Conservation (phyloP, 2,329 filamentous ascomycete genomes). For the Penicillium sp. region DNA sequence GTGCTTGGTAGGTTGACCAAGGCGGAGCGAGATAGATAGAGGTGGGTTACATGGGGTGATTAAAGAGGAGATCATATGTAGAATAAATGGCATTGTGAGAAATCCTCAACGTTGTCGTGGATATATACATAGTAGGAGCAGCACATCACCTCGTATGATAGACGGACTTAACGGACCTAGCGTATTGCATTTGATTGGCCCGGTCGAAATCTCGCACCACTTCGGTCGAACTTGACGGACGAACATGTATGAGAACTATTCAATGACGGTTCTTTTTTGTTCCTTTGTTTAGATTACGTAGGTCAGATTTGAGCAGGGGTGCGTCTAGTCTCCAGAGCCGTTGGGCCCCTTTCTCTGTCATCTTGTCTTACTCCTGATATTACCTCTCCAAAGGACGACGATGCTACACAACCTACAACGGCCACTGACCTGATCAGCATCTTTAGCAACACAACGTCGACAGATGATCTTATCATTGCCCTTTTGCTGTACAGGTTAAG, state of each 20-base stretch:
- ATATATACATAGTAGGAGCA: background rate
- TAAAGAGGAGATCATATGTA: background rate
- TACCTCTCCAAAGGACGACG: background rate
- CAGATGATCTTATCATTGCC: background rate
- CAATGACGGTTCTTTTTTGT: background rate
- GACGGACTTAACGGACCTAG: background rate
- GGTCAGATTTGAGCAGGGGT: background rate
- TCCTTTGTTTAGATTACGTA: slow-evolving; percentile 2
- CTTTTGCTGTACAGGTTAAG: background rate
- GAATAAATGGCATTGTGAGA: background rate
- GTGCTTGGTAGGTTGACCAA: background rate
- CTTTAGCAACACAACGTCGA: background rate
- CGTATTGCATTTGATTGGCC: background rate
- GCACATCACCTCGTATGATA: background rate
- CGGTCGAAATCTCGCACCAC: background rate
- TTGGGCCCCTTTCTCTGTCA: background rate
- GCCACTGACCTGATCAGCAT: background rate
- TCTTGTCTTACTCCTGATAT: background rate
- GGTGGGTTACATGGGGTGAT: background rate
- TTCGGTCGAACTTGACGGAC: slow-evolving; percentile 27
- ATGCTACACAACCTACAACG: background rate
- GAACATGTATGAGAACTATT: slow-evolving; percentile 7
- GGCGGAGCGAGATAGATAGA: background rate
- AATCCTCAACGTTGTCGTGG: background rate
- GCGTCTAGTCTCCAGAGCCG: background rate